Percentiles rank a stretch among this genome's conserved stretches.
phyloP scores from a whole-genome alignment of 2,329 filamentous ascomycete genomes.

The Pyrenophora tritici-repentis region DNA sequence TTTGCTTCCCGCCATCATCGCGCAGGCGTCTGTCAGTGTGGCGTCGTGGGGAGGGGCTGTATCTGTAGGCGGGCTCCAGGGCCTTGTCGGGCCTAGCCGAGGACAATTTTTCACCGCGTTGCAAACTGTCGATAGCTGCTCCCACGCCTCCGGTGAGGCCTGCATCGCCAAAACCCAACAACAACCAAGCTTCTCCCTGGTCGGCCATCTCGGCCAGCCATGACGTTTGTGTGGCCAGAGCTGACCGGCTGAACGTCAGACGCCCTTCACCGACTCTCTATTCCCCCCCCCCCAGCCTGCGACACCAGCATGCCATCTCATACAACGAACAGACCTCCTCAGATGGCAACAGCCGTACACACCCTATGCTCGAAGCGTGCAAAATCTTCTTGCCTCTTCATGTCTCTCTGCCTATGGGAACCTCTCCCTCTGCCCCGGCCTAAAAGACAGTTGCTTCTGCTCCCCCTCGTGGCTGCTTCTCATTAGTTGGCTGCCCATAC shows the following conservation, averaged over 20 bases:
- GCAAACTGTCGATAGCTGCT: neutral
- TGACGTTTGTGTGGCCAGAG: conserved; percentile 1
- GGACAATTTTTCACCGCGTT: conserved; percentile 1
- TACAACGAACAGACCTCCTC: neutral
- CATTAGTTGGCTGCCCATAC: conserved; percentile 28
- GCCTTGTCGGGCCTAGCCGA: conserved; percentile 7
- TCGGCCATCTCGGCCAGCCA: neutral
- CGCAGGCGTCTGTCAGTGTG: conserved; percentile 3
- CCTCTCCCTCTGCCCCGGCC: conserved; percentile 22
- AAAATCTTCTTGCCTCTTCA: conserved; percentile 11
- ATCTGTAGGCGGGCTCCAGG: too few relatives aligned
- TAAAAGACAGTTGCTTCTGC: conserved; percentile 18
- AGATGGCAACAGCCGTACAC: too few relatives aligned
- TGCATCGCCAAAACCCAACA: neutral
- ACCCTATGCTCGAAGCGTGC: conserved; percentile 30
- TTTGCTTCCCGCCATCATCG: too few relatives aligned
- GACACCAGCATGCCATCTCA: neutral
- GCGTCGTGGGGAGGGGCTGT: conserved; percentile 2
- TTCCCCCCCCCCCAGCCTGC: conserved; percentile 2
- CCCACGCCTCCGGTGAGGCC: conserved; percentile 3
- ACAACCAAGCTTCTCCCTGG: conserved; percentile 8
- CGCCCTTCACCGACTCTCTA: conserved; percentile 28
- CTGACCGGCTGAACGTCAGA: conserved; percentile 1
- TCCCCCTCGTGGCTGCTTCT: conserved; percentile 36
- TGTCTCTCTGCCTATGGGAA: conserved; percentile 30